Evolutionary conservation across 2,329 filamentous ascomycete species (phyloP).

Genomic region (Botryotinia narcissicola): DNA sequence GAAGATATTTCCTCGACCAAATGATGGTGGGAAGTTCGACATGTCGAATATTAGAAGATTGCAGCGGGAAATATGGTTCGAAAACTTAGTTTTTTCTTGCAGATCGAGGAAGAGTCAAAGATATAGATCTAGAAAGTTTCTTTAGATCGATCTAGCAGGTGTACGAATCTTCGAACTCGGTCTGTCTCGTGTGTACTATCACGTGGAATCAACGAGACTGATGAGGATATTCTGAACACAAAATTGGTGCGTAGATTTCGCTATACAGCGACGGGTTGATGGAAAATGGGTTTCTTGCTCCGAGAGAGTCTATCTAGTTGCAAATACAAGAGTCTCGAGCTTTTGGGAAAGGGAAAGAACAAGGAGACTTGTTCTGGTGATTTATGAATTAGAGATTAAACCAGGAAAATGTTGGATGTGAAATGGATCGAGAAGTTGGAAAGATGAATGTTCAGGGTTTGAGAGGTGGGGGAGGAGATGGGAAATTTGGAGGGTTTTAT

Average conservation of each 20-base stretch:
- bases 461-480: background rate
- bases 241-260: background rate
- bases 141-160: background rate
- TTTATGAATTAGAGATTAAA: background rate
- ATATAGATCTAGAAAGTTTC: background rate
- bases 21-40: background rate
- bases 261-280: background rate
- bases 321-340: background rate
- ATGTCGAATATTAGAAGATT: background rate
- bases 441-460: background rate
- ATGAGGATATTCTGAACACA: background rate
- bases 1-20: background rate
- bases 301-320: background rate
- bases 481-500: background rate
- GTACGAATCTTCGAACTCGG: background rate
- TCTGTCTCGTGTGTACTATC: background rate
- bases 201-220: too few relatives aligned
- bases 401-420: background rate
- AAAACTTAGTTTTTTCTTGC: background rate
- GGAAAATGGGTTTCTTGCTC: background rate
- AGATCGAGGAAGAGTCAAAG: background rate
- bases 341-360: background rate
- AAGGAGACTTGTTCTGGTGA: background rate
- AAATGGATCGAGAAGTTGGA: background rate
- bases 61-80: background rate